Evolutionary conservation across 305 asterid genomes (phyloP).

Genomic region (Solanum hybrid): DNA sequence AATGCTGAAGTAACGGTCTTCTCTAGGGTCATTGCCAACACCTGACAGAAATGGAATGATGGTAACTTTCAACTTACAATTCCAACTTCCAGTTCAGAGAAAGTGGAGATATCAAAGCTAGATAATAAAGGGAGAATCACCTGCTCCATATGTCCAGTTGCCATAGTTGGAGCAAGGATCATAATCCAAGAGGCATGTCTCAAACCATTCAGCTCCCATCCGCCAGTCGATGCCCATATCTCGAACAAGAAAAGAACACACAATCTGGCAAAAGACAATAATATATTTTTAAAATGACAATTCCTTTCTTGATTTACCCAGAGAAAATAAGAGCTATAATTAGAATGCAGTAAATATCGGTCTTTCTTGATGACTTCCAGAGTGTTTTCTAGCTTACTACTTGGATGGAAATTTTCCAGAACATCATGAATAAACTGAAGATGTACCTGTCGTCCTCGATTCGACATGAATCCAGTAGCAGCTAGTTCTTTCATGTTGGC

Average conservation of each 20-base stretch:
- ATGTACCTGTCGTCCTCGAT: slow-evolving; percentile 89
- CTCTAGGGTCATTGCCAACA: slow-evolving; percentile 92
- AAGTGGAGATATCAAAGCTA: not conserved
- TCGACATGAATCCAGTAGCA: slow-evolving; percentile 90
- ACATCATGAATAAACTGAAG: not conserved
- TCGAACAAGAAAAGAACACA: slow-evolving; percentile 93
- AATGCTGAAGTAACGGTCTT: slow-evolving; percentile 94
- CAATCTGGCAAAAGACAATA: slow-evolving; percentile 36
- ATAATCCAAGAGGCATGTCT: slow-evolving; percentile 79
- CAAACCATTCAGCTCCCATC: slow-evolving; percentile 99
- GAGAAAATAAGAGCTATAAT: not conserved
- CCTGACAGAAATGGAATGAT: slow-evolving; percentile 34
- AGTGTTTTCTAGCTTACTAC: not conserved
- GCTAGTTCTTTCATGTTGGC: slow-evolving; percentile 82
- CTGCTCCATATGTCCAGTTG: slow-evolving; percentile 97
- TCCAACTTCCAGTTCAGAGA: not conserved
- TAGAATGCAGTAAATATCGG: not conserved
- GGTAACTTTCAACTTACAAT: not conserved
- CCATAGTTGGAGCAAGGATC: slow-evolving; percentile 98
- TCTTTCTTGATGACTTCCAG: not conserved
- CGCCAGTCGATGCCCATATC: slow-evolving; percentile 98
- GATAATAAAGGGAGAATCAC: slow-evolving; percentile 21
- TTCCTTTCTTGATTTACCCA: not conserved
- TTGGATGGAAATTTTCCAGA: not conserved
- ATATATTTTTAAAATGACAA: not conserved